phyloP scores from a whole-genome alignment of 148 eudicot genomes.

The Vaccinium vitisidaea region DNA sequence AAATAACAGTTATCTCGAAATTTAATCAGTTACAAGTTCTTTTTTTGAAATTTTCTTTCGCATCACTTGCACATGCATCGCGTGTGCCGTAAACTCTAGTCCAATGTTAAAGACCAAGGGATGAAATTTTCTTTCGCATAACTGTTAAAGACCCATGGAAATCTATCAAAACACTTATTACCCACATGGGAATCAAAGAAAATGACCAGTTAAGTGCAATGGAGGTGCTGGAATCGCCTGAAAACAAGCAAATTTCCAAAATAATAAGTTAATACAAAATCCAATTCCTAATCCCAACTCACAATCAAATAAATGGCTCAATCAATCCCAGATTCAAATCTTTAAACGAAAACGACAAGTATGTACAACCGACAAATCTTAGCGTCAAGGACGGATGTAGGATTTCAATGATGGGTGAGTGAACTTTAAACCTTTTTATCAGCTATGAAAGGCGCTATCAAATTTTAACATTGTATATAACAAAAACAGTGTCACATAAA shows the following conservation, averaged over 20 bases:
- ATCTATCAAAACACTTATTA: background rate
- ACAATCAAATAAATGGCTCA: background rate
- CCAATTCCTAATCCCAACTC: background rate
- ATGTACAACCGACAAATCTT: background rate
- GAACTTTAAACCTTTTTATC: too few species aligned
- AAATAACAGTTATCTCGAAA: too few species aligned
- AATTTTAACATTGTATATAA: too few species aligned
- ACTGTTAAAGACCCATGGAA: background rate
- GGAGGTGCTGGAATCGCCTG: background rate
- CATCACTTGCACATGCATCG: too few species aligned
- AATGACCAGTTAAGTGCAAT: background rate
- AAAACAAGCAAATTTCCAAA: background rate
- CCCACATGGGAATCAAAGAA: conserved; percentile 16
- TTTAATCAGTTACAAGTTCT: background rate
- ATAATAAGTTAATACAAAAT: background rate
- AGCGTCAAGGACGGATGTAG: too few species aligned
- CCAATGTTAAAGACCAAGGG: background rate
- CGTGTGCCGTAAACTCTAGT: too few species aligned
- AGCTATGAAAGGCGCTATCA: too few species aligned
- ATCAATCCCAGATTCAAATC: background rate
- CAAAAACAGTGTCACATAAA: too few species aligned
- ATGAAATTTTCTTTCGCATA: too few species aligned
- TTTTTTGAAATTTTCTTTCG: too few species aligned
- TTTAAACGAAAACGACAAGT: background rate
- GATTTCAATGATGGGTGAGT: too few species aligned